Base-by-base conservation (phyloP, 2,329 filamentous ascomycete genomes). In the Botrytis byssoidea region DNA sequence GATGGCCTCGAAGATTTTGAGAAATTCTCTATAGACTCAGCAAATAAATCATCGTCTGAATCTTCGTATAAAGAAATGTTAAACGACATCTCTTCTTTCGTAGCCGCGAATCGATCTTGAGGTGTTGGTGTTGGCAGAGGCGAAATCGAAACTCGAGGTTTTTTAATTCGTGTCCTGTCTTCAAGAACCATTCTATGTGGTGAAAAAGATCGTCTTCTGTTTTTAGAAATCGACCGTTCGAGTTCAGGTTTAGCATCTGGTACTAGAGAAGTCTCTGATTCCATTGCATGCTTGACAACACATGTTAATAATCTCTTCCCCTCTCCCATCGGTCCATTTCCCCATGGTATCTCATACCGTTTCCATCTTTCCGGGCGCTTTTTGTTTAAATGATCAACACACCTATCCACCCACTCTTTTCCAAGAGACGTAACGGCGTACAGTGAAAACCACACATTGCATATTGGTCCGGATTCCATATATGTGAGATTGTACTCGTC, bases 281-380 rank as follows among this genome's bases (percentile, higher is more conserved):
- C 48, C 65, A 68, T 68, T 3, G 18, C 65, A 68, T 68, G 35
- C 48, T 68, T 68, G 48, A 68, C 6, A n/a, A 68, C 40, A 25
- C 48, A 68, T 68, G 65, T 42, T 32, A 68, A 57, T 42, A 68
- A 68, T 32, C 37, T 25, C 14, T 18, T 68, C 22, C 65, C 65
- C 46, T 68, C 65, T 1, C 51, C 65, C 25, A 18, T 57, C 5
- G 65, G 35, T 22, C 40, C 48, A 10, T 42, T 18, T 8, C 65
- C 65, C 65, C 65, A 68, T 42, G 65, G 65, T 57, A 68, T 42
- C 6, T 42, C 20, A n/a, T 68, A 68, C 29, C 48, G 29, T 55
- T 42, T 68, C 65, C 65, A 57, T 9, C 22, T 42, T 18, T 29
- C 42, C 48, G 35, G 18, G 3, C 65, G 65, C 40, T 14, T 42